Conservation (phyloP, 371 early-diverging fungal genomes). For the Thermomucor indicae-seudaticae region DNA sequence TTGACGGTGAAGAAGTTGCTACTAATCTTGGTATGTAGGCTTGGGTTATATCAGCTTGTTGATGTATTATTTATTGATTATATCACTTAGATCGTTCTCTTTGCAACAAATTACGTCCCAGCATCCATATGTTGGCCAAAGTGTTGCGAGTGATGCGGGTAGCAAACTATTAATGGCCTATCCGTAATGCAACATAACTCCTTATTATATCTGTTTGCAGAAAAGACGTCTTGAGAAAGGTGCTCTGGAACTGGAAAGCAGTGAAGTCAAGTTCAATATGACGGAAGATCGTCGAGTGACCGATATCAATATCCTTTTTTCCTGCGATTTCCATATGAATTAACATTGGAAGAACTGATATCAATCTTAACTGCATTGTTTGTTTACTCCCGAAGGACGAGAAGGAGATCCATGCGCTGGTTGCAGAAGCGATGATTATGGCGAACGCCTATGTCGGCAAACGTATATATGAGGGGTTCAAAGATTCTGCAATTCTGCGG, state of each 20-base stretch:
- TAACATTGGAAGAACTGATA: constrained; percentile 21
- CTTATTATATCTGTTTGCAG: constrained; percentile 16
- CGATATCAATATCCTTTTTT: constrained; percentile 57
- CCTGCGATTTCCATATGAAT: constrained; percentile 35
- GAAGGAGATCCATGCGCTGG: constrained; percentile 89
- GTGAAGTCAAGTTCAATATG: constrained; percentile 73
- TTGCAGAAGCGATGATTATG: constrained; percentile 99
- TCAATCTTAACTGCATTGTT: constrained; percentile 23
- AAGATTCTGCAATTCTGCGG: constrained; percentile 86
- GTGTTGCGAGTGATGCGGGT: constrained; percentile 56
- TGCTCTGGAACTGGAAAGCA: constrained; percentile 70
- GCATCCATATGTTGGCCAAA: constrained; percentile 47
- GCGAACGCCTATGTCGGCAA: constrained; percentile 95
- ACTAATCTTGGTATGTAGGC: constrained; percentile 33
- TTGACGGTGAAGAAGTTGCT: constrained; percentile 59
- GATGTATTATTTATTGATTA: not conserved
- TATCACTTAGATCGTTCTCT: constrained; percentile 25
- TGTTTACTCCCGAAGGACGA: constrained; percentile 66
- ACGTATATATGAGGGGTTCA: constrained; percentile 74
- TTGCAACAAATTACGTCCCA: constrained; percentile 44
- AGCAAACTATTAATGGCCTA: constrained; percentile 2
- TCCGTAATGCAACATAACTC: not conserved
- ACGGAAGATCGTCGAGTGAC: constrained; percentile 55
- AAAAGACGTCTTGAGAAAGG: constrained; percentile 56
- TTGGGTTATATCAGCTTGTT: not conserved